Evolutionary conservation across 2,329 filamentous ascomycete genomes (phyloP), one percentile per base, ranked within the genome.

Genomic region (Arthrobotrys sphaeroides): DNA sequence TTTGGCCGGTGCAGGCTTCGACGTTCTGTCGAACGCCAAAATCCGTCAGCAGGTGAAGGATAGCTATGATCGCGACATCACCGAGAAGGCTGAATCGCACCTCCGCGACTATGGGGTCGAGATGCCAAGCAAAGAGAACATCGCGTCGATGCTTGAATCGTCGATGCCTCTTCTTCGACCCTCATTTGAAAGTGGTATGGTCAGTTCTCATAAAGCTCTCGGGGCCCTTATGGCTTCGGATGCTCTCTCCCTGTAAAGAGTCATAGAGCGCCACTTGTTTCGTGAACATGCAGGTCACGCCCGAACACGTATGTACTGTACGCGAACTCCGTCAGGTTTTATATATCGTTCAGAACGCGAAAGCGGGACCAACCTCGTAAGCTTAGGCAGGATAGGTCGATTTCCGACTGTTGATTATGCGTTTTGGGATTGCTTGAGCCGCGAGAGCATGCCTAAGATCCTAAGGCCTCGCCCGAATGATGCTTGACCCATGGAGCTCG

Each of bases 1-100:
- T 2, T 78, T 87, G 45, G 85, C 85, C 1, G 84, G 84, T 2
- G 83, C 84, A 0, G 86, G 83, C 0, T 72, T 86, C 1, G 85
- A 87, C 69, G 82, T 87, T 0, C 77, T 87, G 59, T 82, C 82
- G 0, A 80, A 83, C 5, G 79, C 84, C 2, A 82, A 82, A 0
- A 76, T 87, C 13, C 78, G 87, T 6, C 81, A 82, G 4, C 80
- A 82, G 36, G 82, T 85, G 9, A 84, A 84, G 79, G 80, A 80
- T 64, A 82, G 83, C 47, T 86, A 83, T 80, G 51, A 81, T 72
- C 78, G 6, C 18, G 40, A 31, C 16, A 40, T 76, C 5, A 33
- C 33, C 6, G 5, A 24, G 5, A 76, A 60, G 22, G 22, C n/a
- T 1, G 40, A 38, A 3, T 42, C 47, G 13, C 18, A 62, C 24